These are phyloP conservation scores for Daedaleopsis sinensis DNA, from an alignment of 768 basidiomycete species.

Conservation along the genomic window DNA sequence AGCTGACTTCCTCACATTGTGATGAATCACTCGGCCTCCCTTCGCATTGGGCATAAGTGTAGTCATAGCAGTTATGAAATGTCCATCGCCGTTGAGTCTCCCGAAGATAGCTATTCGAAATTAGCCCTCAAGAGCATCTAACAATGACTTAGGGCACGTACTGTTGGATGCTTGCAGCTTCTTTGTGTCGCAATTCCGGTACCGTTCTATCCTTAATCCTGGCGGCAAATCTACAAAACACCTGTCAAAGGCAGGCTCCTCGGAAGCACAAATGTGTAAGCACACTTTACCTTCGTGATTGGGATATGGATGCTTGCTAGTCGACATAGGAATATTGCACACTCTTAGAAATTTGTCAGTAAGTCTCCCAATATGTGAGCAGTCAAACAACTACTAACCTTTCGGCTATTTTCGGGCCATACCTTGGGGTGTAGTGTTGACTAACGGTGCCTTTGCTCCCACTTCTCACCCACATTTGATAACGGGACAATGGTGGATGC, in stretches of 20 bases:
- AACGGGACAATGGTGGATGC: slow-evolving; percentile 44
- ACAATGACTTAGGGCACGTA: background rate
- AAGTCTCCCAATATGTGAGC: background rate
- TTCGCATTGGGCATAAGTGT: slow-evolving; percentile 54
- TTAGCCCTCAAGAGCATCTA: too few species aligned
- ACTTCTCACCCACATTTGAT: slow-evolving; percentile 45
- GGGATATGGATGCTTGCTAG: slow-evolving; percentile 38
- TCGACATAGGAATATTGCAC: slow-evolving; percentile 52
- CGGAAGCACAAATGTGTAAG: background rate
- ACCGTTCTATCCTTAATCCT: slow-evolving; percentile 27
- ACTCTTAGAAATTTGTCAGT: slow-evolving; percentile 38
- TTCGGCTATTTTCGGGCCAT: slow-evolving; percentile 48
- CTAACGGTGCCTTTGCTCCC: slow-evolving; percentile 38
- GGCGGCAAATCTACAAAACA: slow-evolving; percentile 47
- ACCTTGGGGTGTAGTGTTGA: slow-evolving; percentile 60
- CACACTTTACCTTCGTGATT: slow-evolving; percentile 50
- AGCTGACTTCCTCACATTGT: slow-evolving; percentile 37
- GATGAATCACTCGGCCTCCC: slow-evolving; percentile 46
- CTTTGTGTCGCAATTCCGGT: background rate
- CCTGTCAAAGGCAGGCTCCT: background rate
- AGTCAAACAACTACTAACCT: slow-evolving; percentile 39
- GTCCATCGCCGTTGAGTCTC: slow-evolving; percentile 51
- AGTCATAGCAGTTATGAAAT: slow-evolving; percentile 71
- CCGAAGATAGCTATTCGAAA: slow-evolving; percentile 51
- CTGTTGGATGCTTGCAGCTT: background rate